A percentile compares a stretch with the other conserved stretches of the same genome.
Conservation (phyloP, 2,329 filamentous ascomycete genomes). For the Orbilia brochopaga region DNA sequence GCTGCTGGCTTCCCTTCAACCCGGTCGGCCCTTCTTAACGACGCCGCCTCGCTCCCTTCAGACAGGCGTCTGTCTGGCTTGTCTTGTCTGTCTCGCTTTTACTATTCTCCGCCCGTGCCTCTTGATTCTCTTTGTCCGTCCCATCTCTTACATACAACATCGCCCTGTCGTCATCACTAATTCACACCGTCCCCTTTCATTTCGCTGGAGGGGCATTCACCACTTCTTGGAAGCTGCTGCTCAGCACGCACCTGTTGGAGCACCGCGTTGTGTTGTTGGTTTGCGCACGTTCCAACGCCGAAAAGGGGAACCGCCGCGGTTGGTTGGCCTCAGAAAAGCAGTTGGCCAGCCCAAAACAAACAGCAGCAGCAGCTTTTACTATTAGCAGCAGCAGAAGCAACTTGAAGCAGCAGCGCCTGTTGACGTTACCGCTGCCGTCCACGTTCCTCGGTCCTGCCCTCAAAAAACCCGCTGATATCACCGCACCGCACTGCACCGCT, state of each 20-base stretch:
- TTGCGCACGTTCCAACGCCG: slow-evolving; percentile 45
- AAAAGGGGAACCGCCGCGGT: slow-evolving; percentile 16
- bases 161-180: slow-evolving; percentile 21
- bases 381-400: too few relatives aligned
- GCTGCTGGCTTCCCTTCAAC: slow-evolving; percentile 43
- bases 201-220: slow-evolving; percentile 47
- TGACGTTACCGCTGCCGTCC: too few relatives aligned
- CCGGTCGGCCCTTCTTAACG: slow-evolving; percentile 42
- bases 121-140: slow-evolving; percentile 15
- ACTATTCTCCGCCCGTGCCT: slow-evolving; percentile 14
- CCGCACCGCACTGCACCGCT: too few relatives aligned
- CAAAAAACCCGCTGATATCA: slow-evolving; percentile 31
- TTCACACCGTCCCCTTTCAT: slow-evolving; percentile 12
- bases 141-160: slow-evolving; percentile 12
- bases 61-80: slow-evolving; percentile 28
- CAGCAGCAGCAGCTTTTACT: slow-evolving; percentile 28
- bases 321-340: slow-evolving; percentile 10
- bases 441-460: slow-evolving; percentile 6
- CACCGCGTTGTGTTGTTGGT: slow-evolving; percentile 39
- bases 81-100: slow-evolving; percentile 18
- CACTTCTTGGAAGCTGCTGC: neutral
- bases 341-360: slow-evolving; percentile 34
- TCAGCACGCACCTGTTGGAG: neutral
- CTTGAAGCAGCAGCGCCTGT: neutral
- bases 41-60: slow-evolving; percentile 23